These are phyloP conservation scores for Citrullus mucosospermus DNA, from an alignment of 306 rosid genomes.

Conservation along the genomic window DNA sequence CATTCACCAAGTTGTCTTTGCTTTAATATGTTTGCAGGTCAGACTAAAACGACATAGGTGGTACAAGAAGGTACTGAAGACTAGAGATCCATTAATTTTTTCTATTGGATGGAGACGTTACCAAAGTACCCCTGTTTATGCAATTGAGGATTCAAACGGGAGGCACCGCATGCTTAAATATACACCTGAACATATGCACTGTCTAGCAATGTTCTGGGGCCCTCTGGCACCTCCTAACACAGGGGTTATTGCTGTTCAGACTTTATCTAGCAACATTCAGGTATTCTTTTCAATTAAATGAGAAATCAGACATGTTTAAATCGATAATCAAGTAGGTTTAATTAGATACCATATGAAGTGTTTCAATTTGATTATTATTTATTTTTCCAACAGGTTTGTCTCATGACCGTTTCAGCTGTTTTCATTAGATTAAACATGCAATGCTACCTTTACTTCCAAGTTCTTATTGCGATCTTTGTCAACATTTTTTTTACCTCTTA, in stretches of 20 bases:
- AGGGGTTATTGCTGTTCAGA: constrained; percentile 83
- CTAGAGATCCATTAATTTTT: constrained; percentile 76
- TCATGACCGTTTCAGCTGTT: background rate
- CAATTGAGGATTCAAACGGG: constrained; percentile 75
- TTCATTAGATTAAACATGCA: background rate
- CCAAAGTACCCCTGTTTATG: constrained; percentile 85
- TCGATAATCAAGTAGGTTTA: no score
- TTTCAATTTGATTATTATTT: no score
- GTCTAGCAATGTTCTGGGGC: constrained; percentile 92
- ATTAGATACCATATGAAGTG: no score
- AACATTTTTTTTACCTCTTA: constrained; percentile 9
- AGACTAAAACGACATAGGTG: constrained; percentile 88
- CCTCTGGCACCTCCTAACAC: constrained; percentile 91
- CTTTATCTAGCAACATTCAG: constrained; percentile 59
- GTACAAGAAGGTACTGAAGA: constrained; percentile 85
- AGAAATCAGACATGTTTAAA: background rate
- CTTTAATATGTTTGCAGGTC: constrained; percentile 35
- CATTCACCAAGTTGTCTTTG: background rate
- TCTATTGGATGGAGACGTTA: constrained; percentile 97
- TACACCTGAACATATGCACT: constrained; percentile 92
- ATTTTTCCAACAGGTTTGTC: background rate
- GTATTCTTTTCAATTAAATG: constrained; percentile 17
- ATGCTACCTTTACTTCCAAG: background rate
- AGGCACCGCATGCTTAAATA: constrained; percentile 91
- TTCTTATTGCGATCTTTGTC: background rate